A percentile compares a stretch with the other conserved stretches of the same genome.
phyloP scores from a whole-genome alignment of 2,329 filamentous ascomycete genomes.

The Colletotrichum higginsianum region DNA sequence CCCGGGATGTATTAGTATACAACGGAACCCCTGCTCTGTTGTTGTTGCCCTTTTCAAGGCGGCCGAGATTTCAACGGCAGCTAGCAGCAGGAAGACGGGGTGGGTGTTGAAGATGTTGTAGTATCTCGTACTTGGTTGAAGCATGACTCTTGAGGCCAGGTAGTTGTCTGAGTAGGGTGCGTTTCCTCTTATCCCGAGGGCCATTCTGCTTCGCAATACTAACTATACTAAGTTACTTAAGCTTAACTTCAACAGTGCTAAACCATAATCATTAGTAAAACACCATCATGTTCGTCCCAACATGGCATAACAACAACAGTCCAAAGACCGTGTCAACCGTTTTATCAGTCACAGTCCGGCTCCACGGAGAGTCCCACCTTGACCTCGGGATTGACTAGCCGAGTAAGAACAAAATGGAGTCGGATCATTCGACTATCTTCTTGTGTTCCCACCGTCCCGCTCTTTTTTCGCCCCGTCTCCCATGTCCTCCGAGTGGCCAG shows the following conservation, averaged over 20 bases:
- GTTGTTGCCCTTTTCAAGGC: background rate
- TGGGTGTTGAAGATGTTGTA: background rate
- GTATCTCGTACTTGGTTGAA: too few species aligned
- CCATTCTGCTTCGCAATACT: background rate
- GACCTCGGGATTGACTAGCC: slow-evolving; percentile 12
- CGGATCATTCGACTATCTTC: background rate
- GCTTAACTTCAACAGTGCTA: too few species aligned
- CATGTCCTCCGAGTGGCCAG: slow-evolving; percentile 9
- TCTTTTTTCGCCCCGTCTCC: background rate
- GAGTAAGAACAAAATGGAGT: background rate
- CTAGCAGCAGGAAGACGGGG: slow-evolving; percentile 1
- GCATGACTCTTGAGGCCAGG: background rate
- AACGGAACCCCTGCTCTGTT: slow-evolving; percentile 1
- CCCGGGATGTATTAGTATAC: background rate
- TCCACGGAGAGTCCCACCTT: slow-evolving; percentile 3
- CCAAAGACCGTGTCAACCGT: background rate
- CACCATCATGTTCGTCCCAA: slow-evolving; percentile 11
- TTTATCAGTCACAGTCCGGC: background rate
- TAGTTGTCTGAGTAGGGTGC: background rate
- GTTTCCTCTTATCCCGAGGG: background rate
- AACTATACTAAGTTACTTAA: too few species aligned
- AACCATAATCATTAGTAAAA: too few species aligned
- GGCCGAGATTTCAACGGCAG: slow-evolving; percentile 1
- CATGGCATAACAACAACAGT: background rate
- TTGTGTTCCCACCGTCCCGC: slow-evolving; percentile 2